Base-by-base conservation (phyloP, 2,329 filamentous ascomycete species). In the Calonectria multiphialidica region DNA sequence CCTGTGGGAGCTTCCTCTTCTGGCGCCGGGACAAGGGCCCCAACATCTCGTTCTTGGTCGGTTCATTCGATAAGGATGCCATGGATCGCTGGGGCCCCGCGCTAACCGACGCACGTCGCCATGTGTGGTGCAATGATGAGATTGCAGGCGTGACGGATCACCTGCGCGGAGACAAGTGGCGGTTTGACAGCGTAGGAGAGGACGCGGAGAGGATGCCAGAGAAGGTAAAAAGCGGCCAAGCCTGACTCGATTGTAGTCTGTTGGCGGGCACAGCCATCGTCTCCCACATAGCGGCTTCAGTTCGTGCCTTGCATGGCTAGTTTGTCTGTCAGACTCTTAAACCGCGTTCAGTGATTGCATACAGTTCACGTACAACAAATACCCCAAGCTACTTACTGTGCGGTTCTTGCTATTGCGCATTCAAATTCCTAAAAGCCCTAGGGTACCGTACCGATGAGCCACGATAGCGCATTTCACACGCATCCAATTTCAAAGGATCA, bases 111-210 rank as follows among this genome's bases (percentile, higher is more conserved):
- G 40, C 57, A 6, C 40, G 40, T 5, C 57, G 57, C 40, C 57
- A 62, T 33, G 57, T 62, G 23, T 62, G 57, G 57, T 62, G 57
- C 40, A 45, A 62, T 16, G 40, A 62, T 16, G 57, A 62, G 57
- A 62, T 62, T 62, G 57, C 16, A 33, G 57, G 57, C 16, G 57
- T 62, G 23, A 62, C 57, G 6, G 57, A 62, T 30, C 57, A 62
- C 12, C 35, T 62, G 40, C 40, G 25, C 16, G 57, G 57, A 45
- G 57, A 45, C 25, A 44, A 30, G 25, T 62, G 57, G 57, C 37
- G 40, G 23, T 62, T 62, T 23, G 57, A 62, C 16, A 62, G 57
- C 25, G 57, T 62, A 5, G 57, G 57, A 33, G 57, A 62, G 16
- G 40, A 21, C 18, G 37, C 40, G 3, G 37, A 62, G 40, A 21